Conservation (phyloP, 1,139 yeast genomes). For the Taphrina wiesneri region DNA sequence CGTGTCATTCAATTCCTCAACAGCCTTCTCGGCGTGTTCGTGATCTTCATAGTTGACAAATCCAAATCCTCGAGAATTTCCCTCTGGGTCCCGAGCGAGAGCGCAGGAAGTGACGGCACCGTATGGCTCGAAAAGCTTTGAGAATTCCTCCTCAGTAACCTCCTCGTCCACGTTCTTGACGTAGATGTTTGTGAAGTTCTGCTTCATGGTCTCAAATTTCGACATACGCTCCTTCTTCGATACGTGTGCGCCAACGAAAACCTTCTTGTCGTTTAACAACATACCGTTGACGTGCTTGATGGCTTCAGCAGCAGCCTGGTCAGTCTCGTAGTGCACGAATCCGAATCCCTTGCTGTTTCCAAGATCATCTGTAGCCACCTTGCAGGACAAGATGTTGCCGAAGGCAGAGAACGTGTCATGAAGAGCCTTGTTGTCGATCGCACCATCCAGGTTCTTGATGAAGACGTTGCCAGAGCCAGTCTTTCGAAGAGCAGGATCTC, state of each 20-base stretch:
- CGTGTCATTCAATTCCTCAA: slow-evolving; percentile 84
- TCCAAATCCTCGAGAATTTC: slow-evolving; percentile 93
- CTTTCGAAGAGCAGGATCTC: slow-evolving; percentile 95
- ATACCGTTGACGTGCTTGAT: slow-evolving; percentile 98
- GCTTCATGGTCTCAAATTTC: slow-evolving; percentile 86
- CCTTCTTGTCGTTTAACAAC: slow-evolving; percentile 96
- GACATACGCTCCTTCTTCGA: slow-evolving; percentile 94
- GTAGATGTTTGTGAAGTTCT: slow-evolving; percentile 92
- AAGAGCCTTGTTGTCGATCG: slow-evolving; percentile 97
- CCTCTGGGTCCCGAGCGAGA: slow-evolving; percentile 79
- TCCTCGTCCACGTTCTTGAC: slow-evolving; percentile 84
- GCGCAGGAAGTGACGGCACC: slow-evolving; percentile 86
- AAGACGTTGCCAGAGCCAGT: slow-evolving; percentile 95
- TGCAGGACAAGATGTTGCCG: slow-evolving; percentile 94
- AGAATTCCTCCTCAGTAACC: slow-evolving; percentile 64
- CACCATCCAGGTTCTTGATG: slow-evolving; percentile 98
- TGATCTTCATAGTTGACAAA: slow-evolving; percentile 89
- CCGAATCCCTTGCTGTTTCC: slow-evolving; percentile 97
- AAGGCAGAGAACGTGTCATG: slow-evolving; percentile 97
- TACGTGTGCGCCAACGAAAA: slow-evolving; percentile 91
- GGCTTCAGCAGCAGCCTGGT: slow-evolving; percentile 91
- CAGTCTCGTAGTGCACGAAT: slow-evolving; percentile 93
- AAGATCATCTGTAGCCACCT: slow-evolving; percentile 91
- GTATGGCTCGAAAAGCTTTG: slow-evolving; percentile 66
- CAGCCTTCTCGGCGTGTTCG: slow-evolving; percentile 86